These are phyloP conservation scores for fission yeast (Schizosaccharomyces pombe) DNA, from an alignment of 805 yeast species.

Conservation along the genomic window ASM294v3 CU329670.1:3271501-3272000, in stretches of 20 bases:
- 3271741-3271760: not conserved
- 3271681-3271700: no score
- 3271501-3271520: not conserved
- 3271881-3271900: not conserved
- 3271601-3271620: not conserved
- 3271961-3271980: no score
- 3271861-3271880: not conserved
- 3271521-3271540: not conserved
- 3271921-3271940: no score
- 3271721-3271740: not conserved
- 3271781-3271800: not conserved
- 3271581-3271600: not conserved
- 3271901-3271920: not conserved
- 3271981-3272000: no score
- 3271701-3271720: no score
- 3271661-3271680: not conserved
- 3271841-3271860: not conserved
- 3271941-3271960: no score
- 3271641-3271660: not conserved
- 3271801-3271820: no score
- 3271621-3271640: not conserved
- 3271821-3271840: not conserved
- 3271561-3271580: not conserved
- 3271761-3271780: not conserved
- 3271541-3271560: not conserved